phyloP scores from a whole-genome alignment of 2,329 filamentous ascomycete species.

The Trichoderma atroviride region DNA sequence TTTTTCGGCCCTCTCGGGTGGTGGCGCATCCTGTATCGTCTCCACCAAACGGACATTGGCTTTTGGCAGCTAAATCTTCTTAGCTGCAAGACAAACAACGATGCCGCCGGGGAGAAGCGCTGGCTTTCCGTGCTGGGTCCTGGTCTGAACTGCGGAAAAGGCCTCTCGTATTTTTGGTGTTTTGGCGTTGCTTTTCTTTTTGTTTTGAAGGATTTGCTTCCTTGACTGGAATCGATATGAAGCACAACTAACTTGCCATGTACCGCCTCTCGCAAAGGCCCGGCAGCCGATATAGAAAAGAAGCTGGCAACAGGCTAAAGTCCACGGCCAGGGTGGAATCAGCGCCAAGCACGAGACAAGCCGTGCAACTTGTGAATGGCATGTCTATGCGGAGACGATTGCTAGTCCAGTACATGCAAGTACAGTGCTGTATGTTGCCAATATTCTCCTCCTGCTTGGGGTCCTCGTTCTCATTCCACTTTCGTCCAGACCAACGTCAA shows the following conservation, averaged over 20 bases:
- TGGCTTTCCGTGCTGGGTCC: not conserved
- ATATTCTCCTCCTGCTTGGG: not conserved
- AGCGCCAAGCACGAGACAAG: not conserved
- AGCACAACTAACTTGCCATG: not conserved
- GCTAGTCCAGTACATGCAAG: too few relatives aligned
- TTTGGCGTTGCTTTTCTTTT: not conserved
- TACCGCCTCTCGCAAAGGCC: not conserved
- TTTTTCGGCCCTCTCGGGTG: not conserved
- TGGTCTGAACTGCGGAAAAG: not conserved
- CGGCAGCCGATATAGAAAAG: not conserved
- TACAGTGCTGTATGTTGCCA: not conserved
- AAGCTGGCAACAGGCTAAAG: not conserved
- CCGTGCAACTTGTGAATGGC: not conserved
- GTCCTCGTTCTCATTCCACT: not conserved
- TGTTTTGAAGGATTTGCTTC: not conserved
- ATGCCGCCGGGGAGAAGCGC: not conserved
- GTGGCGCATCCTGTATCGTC: not conserved
- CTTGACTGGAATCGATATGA: not conserved
- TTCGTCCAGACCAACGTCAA: not conserved
- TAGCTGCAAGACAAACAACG: not conserved
- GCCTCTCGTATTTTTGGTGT: not conserved
- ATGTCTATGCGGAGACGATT: not conserved
- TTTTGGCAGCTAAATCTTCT: not conserved
- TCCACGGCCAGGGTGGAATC: not conserved
- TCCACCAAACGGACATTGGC: not conserved